Evolutionary conservation across 2,329 filamentous ascomycete genomes (phyloP), one percentile per base, ranked within the genome.

Genomic region (Diaporthe australafricana): DNA sequence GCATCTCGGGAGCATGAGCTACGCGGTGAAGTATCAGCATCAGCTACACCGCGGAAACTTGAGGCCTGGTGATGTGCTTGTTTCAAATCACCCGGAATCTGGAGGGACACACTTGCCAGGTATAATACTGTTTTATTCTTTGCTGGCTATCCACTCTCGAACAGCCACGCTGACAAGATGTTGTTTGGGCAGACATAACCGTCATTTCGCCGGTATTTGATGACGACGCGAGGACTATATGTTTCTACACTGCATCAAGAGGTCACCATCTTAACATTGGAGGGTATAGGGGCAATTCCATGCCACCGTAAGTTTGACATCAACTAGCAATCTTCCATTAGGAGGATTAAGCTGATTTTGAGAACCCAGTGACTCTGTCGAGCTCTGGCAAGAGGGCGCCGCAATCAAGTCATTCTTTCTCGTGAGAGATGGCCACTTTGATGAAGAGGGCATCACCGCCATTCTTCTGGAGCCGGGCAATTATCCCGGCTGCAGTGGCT

Each of bases 371-470:
- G 81, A 83, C 45, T 82, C 79, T 9, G 82, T 77, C 12, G 79
- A 82, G 72, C 75, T 85, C 5, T 85, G 82, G 81, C 81, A 86
- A 72, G 84, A 86, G 69, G 84, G 84, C 5, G 79, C 82, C 42
- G 81, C 79, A 14, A 81, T 85, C 40, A 79, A 79, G 7, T 78
- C 80, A 0, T 80, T 82, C 76, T 82, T 82, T 70, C 78, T 83
- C 8, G 80, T 83, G 45, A 82, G 79, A 11, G 76, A 77, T 17
- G 80, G 81, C 30, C 71, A 79, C 12, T 83, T 84, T 63, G 70
- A 72, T 32, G 72, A 73, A 45, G 52, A 73, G 8, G 65, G 72
- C 42, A 70, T 73, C 14, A 60, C 70, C 5, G 70, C 65, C 7
- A 70, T 67, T 53, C 72, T 73, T 22, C 48, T 48, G 45, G 76